Conservation (phyloP, 352 stramenopile genomes). For the Globisporangium abappressorium region DNA sequence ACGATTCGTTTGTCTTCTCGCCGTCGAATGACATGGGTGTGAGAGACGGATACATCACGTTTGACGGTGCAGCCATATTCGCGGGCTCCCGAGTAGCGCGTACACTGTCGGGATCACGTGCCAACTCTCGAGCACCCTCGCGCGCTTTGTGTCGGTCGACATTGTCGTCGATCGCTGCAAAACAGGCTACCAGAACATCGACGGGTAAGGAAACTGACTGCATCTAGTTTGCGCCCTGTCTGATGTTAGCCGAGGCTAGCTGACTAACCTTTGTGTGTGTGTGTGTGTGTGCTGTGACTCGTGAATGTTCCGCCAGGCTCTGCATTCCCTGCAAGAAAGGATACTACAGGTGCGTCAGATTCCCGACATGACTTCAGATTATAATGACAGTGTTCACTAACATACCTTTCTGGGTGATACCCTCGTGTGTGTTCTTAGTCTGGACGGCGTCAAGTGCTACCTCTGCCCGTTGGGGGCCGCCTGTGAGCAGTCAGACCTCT, state of each 20-base stretch:
- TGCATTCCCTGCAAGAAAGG: conserved; percentile 61
- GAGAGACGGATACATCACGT: conserved; percentile 46
- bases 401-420: neutral
- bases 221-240: neutral
- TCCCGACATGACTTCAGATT: neutral
- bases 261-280: neutral
- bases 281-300: neutral
- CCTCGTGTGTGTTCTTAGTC: conserved; percentile 22
- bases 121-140: conserved; percentile 22
- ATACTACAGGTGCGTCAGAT: conserved; percentile 51
- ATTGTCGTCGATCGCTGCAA: conserved; percentile 56
- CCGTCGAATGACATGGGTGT: conserved; percentile 27
- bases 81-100: conserved; percentile 23
- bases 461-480: conserved; percentile 48
- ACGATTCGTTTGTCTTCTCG: conserved; percentile 44
- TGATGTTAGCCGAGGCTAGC: neutral
- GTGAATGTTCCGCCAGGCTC: conserved; percentile 19
- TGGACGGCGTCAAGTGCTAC: conserved; percentile 65
- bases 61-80: conserved; percentile 36
- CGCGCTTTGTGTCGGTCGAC: conserved; percentile 19
- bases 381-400: neutral
- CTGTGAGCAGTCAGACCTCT: conserved; percentile 40
- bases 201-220: conserved; percentile 32
- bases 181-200: conserved; percentile 54
- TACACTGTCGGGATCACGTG: conserved; percentile 51